Evolutionary conservation across 1,284 basidiomycete genomes (phyloP).

Genomic region (Vanrija sp.): DNA sequence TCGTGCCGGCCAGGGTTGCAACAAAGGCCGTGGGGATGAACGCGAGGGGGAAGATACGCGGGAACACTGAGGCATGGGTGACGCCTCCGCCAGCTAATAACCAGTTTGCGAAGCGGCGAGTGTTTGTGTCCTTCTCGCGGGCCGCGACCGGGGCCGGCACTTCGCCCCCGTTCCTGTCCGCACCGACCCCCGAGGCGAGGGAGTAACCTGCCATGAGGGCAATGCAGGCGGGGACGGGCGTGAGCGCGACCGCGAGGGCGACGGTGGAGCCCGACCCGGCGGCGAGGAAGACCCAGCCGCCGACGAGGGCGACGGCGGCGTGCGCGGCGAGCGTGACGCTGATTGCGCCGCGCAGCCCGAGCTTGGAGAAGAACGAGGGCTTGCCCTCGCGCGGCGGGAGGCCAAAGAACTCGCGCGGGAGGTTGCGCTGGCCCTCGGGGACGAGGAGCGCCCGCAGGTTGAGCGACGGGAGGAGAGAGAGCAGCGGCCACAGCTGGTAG

Average conservation of each 20-base stretch:
- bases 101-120: too few species aligned
- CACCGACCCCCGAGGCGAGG: too few species aligned
- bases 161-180: too few species aligned
- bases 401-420: constrained; percentile 41
- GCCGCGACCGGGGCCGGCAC: too few species aligned
- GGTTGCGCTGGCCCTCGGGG: constrained; percentile 23
- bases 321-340: constrained; percentile 13
- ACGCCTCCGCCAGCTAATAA: constrained; percentile 19
- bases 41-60: constrained; percentile 24
- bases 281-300: constrained; percentile 19
- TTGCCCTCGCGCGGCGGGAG: constrained; percentile 25
- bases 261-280: neutral
- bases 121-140: too few species aligned
- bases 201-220: neutral
- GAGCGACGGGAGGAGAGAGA: constrained; percentile 16
- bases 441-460: constrained; percentile 6
- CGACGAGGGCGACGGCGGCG: constrained; percentile 6
- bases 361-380: constrained; percentile 6
- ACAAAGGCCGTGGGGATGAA: constrained; percentile 4
- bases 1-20: constrained; percentile 9
- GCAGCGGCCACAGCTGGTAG: constrained; percentile 27
- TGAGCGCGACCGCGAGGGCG: neutral
- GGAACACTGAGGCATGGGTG: constrained; percentile 26
- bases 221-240: constrained; percentile 4
- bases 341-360: constrained; percentile 19